A percentile compares a stretch with the other conserved stretches of the same genome.
Evolutionary conservation across 1,284 basidiomycete genomes (phyloP).

Genomic region (Hypsizygus ulmarius): DNA sequence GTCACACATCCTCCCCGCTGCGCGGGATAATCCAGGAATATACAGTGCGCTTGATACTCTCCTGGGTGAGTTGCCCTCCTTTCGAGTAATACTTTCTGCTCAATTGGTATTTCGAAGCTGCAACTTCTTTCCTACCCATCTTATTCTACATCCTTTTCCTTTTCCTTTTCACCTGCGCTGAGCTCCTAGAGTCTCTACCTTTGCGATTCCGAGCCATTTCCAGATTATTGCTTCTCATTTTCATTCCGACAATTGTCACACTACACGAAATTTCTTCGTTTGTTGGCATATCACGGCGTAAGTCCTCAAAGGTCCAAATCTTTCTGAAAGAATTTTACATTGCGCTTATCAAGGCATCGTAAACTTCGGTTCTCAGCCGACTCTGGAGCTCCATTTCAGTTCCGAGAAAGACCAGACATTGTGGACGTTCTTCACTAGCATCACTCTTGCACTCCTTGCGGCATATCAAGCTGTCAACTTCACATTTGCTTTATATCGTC

Average conservation of each 20-base stretch:
- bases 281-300: conserved; percentile 56
- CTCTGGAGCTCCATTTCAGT: conserved; percentile 44
- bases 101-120: conserved; percentile 38
- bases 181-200: conserved; percentile 55
- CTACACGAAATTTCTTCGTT: conserved; percentile 65
- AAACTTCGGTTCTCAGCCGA: conserved; percentile 11
- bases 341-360: conserved; percentile 21
- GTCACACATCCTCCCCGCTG: conserved; percentile 51
- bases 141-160: conserved; percentile 56
- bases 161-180: conserved; percentile 44
- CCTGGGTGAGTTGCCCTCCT: conserved; percentile 33
- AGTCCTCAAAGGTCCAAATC: conserved; percentile 21
- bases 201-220: conserved; percentile 42
- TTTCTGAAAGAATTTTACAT: not conserved
- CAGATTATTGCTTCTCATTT: conserved; percentile 45
- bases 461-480: conserved; percentile 58
- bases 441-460: conserved; percentile 57
- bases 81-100: conserved; percentile 24
- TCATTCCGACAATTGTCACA: conserved; percentile 53
- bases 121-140: conserved; percentile 55
- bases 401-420: conserved; percentile 35
- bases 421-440: conserved; percentile 56
- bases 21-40: conserved; percentile 34
- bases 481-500: conserved; percentile 54
- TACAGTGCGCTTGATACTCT: conserved; percentile 40